Conservation (phyloP, 2,329 filamentous ascomycete genomes). For the Piedraia hortae region DNA sequence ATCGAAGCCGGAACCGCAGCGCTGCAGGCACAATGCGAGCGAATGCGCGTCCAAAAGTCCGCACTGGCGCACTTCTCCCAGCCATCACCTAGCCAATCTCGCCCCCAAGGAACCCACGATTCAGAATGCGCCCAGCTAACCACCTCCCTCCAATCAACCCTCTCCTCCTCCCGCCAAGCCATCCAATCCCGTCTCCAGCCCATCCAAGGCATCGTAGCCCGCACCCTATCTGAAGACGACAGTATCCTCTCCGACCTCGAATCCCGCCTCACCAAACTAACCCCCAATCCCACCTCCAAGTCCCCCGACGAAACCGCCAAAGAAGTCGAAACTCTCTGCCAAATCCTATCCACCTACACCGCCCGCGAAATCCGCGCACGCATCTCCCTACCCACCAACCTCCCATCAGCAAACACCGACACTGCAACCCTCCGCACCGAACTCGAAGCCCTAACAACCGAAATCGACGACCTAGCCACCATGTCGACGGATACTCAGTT, state of each 20-base stretch:
- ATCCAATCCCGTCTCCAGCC: conserved; percentile 18
- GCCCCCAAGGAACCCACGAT: too few species aligned
- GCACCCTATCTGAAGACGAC: conserved; percentile 26
- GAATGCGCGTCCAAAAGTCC: conserved; percentile 29
- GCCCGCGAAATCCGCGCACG: conserved; percentile 16
- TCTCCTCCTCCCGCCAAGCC: conserved; percentile 21
- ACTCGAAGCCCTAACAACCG: conserved; percentile 39
- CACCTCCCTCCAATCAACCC: conserved; percentile 9
- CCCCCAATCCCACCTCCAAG: conserved; percentile 28
- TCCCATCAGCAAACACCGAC: neutral
- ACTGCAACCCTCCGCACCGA: conserved; percentile 29
- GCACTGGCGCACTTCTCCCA: neutral
- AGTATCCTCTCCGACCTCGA: conserved; percentile 36
- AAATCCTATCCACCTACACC: conserved; percentile 15
- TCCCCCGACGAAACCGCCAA: conserved; percentile 20
- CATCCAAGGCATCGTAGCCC: conserved; percentile 25
- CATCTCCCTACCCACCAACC: conserved; percentile 6
- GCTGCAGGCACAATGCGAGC: conserved; percentile 35
- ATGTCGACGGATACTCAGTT: conserved; percentile 45
- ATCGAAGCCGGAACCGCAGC: conserved; percentile 35
- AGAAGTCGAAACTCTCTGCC: conserved; percentile 27
- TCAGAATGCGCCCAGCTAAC: conserved; percentile 12
- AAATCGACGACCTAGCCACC: conserved; percentile 40
- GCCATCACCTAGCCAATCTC: too few species aligned
- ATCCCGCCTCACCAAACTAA: conserved; percentile 34